Base-by-base conservation (phyloP, 768 basidiomycete species). In the Suillus subluteus region DNA sequence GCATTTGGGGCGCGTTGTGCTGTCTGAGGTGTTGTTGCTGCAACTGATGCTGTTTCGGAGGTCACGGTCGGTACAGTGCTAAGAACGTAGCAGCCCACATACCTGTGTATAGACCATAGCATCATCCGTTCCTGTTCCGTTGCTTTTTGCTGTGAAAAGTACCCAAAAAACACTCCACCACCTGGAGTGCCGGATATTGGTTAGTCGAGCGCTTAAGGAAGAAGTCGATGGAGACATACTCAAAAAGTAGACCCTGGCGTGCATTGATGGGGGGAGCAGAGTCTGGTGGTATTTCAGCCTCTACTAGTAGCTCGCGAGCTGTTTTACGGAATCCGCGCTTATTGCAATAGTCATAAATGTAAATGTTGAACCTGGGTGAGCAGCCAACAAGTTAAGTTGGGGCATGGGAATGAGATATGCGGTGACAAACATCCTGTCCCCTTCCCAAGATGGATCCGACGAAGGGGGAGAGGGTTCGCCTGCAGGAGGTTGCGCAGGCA, bases 141-240 rank as follows among this genome's bases (percentile, higher is more conserved):
- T 89, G 68, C 89, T 91, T 78, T 94, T 94, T 56, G 92, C 91
- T 15, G 88, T 88, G 74, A 94, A 94, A 18, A 94, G 80, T 0
- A 92, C 88, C 92, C 92, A 94, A 72, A 94, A 94, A 30, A 94
- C 92, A 70, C 88, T 91, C 92, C 92, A 94, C 92, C 92, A 94
- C 75, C 92, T 93, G 70, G 38, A 64, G 44, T 50, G 35, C 30
- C 54, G 63, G 35, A 52, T 41, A 71, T 59, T 50, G 67, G 40
- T 61, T 6, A 55, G 58, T 41, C 54, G 54, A 62, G 44, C 65
- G 66, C 13, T 41, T 48, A 7, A 12, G 26, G 11, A n/a, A 59
- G 32, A 56, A 44, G 23, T 13, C 12, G 21, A 16, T 9, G 11
- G 50, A 7, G 62, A 72, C 90, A 62, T 72, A 92, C 91, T 94